Evolutionary conservation across 495 filamentous ascomycete genomes (phyloP).

Genomic region (Aspergillus taichungensis): DNA sequence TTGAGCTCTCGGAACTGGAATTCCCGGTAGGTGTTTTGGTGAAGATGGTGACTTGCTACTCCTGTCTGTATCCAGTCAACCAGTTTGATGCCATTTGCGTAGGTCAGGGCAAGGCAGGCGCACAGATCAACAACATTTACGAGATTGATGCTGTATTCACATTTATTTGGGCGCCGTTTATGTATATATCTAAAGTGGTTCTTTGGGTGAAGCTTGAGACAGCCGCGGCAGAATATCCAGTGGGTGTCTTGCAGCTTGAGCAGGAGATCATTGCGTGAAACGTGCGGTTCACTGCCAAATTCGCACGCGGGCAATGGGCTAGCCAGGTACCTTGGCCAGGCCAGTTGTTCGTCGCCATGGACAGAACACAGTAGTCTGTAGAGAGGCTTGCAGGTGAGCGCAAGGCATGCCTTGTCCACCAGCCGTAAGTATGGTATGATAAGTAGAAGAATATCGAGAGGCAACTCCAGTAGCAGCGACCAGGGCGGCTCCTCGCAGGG

Average conservation of each 20-base stretch:
- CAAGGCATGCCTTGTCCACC: slow-evolving; percentile 3
- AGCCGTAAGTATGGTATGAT: slow-evolving; percentile 4
- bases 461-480: background rate
- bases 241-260: slow-evolving; percentile 2
- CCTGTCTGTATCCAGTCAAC: background rate
- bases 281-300: background rate
- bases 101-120: slow-evolving; percentile 10
- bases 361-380: slow-evolving; percentile 1
- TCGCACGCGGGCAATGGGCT: background rate
- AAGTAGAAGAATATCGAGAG: slow-evolving; percentile 4
- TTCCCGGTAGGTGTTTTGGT: background rate
- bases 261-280: slow-evolving; percentile 3
- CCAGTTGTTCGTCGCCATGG: slow-evolving; percentile 1
- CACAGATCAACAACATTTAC: slow-evolving; percentile 17
- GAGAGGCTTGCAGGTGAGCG: slow-evolving; percentile 7
- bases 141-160: background rate
- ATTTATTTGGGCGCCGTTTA: too few species aligned
- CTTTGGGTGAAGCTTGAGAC: slow-evolving; percentile 6
- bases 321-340: slow-evolving; percentile 1
- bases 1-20: background rate
- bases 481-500: too few species aligned
- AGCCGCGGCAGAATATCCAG: slow-evolving; percentile 3
- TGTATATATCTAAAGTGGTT: background rate
- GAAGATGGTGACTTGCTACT: background rate
- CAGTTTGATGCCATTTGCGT: background rate